These are phyloP conservation scores for Dacryopinax spathularia DNA, from an alignment of 768 basidiomycete species.

Conservation along the genomic window DNA sequence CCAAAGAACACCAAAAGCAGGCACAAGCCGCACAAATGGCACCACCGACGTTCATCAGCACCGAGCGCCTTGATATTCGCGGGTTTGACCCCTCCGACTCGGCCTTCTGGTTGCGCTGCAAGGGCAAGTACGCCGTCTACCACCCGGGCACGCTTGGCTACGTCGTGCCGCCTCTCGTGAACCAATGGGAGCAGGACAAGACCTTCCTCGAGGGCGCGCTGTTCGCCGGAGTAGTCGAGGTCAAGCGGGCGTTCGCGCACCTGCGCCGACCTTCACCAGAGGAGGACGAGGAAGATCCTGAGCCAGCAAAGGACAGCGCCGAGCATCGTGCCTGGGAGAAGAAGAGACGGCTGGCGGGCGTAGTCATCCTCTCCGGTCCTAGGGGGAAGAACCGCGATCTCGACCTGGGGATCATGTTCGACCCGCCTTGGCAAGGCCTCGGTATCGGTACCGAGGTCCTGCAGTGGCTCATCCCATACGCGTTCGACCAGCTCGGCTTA, in stretches of 20 bases:
- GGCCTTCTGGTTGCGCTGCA: background rate
- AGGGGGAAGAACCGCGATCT: background rate
- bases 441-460: background rate
- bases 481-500: background rate
- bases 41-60: background rate
- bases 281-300: background rate
- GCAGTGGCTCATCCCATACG: background rate
- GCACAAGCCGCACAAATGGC: too few relatives aligned
- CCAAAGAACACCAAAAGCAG: too few relatives aligned
- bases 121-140: background rate
- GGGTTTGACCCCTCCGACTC: background rate
- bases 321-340: background rate
- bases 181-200: background rate
- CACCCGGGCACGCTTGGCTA: background rate
- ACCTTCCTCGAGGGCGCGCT: background rate
- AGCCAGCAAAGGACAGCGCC: background rate
- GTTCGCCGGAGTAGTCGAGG: background rate
- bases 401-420: background rate
- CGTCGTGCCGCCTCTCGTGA: background rate
- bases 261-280: background rate
- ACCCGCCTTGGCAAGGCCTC: background rate
- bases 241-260: background rate
- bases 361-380: background rate
- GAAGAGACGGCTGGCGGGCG: background rate
- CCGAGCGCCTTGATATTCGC: background rate